Evolutionary conservation across 805 yeast genomes (phyloP).

Genomic region (Candida bentonensis): DNA sequence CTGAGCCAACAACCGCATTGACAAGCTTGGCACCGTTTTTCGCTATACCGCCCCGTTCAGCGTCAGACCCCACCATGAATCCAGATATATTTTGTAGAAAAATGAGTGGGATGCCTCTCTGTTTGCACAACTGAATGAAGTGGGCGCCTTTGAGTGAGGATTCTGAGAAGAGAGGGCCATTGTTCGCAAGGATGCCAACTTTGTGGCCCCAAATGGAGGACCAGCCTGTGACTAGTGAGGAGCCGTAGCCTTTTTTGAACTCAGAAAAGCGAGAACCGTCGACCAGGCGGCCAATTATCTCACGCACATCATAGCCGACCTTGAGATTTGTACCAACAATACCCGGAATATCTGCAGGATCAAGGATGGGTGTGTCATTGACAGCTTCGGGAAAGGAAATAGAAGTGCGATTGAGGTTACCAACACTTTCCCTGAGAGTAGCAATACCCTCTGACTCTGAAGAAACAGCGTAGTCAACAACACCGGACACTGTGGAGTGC

Average conservation of each 20-base stretch:
- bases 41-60: constrained; percentile 22
- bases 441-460: constrained; percentile 20
- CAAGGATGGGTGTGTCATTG: constrained; percentile 9
- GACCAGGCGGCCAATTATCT: constrained; percentile 19
- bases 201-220: constrained; percentile 17
- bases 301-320: constrained; percentile 18
- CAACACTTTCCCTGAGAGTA: constrained; percentile 15
- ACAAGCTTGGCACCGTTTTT: constrained; percentile 22
- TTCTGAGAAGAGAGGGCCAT: constrained; percentile 19
- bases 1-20: constrained; percentile 21
- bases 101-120: constrained; percentile 19
- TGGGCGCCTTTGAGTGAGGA: constrained; percentile 21
- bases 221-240: constrained; percentile 19
- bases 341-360: constrained; percentile 18
- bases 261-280: constrained; percentile 20
- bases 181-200: constrained; percentile 21
- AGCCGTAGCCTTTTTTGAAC: constrained; percentile 19
- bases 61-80: constrained; percentile 22
- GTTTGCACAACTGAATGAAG: constrained; percentile 20
- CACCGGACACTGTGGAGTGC: constrained; percentile 20
- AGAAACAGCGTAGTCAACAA: constrained; percentile 18
- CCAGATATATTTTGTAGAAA: constrained; percentile 21
- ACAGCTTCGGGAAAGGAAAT: constrained; percentile 2
- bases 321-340: constrained; percentile 19
- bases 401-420: constrained; percentile 9